These are phyloP conservation scores for Neurospora sp. DNA, from an alignment of 495 filamentous ascomycete genomes.

Conservation along the genomic window DNA sequence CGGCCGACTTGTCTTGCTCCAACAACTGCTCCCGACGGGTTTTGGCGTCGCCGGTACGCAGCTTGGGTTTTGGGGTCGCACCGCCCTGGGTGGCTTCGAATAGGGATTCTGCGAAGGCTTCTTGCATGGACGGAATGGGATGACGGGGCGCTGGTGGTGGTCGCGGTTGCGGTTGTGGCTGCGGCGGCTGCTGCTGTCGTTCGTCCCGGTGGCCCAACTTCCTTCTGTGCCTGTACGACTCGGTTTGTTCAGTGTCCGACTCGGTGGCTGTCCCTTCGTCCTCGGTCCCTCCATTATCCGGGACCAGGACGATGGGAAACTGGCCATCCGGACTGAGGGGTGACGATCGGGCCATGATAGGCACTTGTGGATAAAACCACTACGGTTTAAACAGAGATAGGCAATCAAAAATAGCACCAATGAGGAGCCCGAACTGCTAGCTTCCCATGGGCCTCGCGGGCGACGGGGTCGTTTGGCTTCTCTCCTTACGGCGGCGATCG, in stretches of 20 bases:
- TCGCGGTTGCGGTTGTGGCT: slow-evolving; percentile 3
- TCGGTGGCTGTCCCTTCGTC: background rate
- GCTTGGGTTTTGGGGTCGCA: slow-evolving; percentile 35
- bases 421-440: background rate
- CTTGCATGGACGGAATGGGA: slow-evolving; percentile 79
- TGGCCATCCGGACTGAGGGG: slow-evolving; percentile 7
- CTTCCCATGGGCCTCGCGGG: background rate
- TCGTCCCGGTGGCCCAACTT: background rate
- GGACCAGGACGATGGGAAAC: slow-evolving; percentile 16
- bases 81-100: slow-evolving; percentile 50
- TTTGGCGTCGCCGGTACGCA: slow-evolving; percentile 51
- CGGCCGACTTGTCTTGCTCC: slow-evolving; percentile 48
- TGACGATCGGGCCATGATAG: background rate
- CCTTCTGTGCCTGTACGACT: slow-evolving; percentile 3
- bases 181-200: background rate
- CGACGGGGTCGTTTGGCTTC: background rate
- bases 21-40: slow-evolving; percentile 58
- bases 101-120: slow-evolving; percentile 88
- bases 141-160: slow-evolving; percentile 20
- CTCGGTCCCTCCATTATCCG: slow-evolving; percentile 6
- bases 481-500: background rate
- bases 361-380: background rate
- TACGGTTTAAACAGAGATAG: background rate
- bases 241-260: slow-evolving; percentile 3
- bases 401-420: background rate